Base-by-base conservation (phyloP, 371 early-diverging fungal genomes). In the Capillidium rhysosporum region DNA sequence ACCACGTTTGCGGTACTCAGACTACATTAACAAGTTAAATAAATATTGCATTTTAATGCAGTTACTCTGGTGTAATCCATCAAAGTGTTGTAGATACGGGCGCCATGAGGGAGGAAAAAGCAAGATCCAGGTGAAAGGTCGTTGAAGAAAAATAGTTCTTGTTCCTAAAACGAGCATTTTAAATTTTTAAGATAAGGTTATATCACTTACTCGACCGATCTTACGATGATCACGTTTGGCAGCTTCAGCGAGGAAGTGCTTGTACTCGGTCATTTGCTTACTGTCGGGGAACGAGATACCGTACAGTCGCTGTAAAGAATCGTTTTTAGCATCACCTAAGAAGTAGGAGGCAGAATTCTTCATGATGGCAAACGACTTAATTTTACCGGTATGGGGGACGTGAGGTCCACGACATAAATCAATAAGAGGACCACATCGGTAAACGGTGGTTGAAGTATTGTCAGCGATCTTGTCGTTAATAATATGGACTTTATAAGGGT, bases 401-500 rank as follows among this genome's bases (percentile, higher is more conserved):
- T 99, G 99, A 52, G 99, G 99, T 38, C 99, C 99, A 60, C 79
- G 69, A 75, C 99, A 99, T 71, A 99, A 75, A 80, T 99, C 99
- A 54, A 97, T 92, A 61, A 98, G 77, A 29, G 94, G 91, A 51
- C 98, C 98, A 61, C 97, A 95, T 51, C 93, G 82, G 73, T 99
- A 99, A 52, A 98, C 98, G 16, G 98, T 97, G 64, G 92, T 89
- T 38, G 80, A 79, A 46, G 89, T 85, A 46, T 87, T 86, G 60
- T 98, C 99, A n/a, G 89, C 83, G 54, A 96, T 86, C 73, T 90
- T 87, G 59, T 82, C 73, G 31, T 85, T 71, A 67, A 96, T 95
- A 60, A 97, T 74, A 57, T 92, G 86, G 24, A 82, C 74, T 78
- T 97, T 97, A 77, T 89, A 97, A 61, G 78, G 83, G 75, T 95